Evolutionary conservation across 305 asterid species (phyloP), one percentile per base, ranked within the genome.

Genomic region (Fraxinus sp.): DNA sequence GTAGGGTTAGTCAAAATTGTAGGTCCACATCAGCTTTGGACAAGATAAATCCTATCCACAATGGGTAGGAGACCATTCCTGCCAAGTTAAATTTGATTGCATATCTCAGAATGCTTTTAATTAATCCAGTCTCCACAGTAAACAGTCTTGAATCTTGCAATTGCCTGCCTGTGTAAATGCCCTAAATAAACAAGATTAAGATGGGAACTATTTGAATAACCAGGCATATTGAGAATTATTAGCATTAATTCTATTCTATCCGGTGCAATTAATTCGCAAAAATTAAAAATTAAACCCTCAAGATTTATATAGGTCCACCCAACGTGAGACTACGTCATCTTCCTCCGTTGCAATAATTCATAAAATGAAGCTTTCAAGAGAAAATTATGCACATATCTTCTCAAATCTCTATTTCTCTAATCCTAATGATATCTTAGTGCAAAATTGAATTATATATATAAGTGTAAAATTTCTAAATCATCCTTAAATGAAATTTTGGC

Each of bases 1-100:
- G 87, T 13, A 84, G 87, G 22, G 22, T 37, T 64, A 84, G 76
- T 83, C 0, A 35, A 35, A 35, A 35, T 35, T 35, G 37, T 35
- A 35, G 37, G 37, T 5, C 37, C 37, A 35, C 7, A 5, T 33
- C 36, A 4, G 36, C 36, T 4, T 33, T 33, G 6, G 37, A 6
- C 37, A 35, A 35, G 4, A 4, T 35, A 35, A 35, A 6, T 35
- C 10, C 2, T 37, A 37, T 9, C 43, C 10, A 37, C 41, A 36
- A 36, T 36, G 41, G 9, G 41, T 36, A 36, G 8, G 9, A 7
- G 64, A 55, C 1, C 24, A 55, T 55, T 37, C 43, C 43, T 7
- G 43, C 18, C 64, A 55, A 55, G 64, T 55, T 55, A 16, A 52
- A 55, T n/a, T 55, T 55, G 22, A 7, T 55, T n/a, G 24, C 22